Evolutionary conservation across 352 stramenopile genomes (phyloP).

Genomic region (Globisporangium echinulatum): DNA sequence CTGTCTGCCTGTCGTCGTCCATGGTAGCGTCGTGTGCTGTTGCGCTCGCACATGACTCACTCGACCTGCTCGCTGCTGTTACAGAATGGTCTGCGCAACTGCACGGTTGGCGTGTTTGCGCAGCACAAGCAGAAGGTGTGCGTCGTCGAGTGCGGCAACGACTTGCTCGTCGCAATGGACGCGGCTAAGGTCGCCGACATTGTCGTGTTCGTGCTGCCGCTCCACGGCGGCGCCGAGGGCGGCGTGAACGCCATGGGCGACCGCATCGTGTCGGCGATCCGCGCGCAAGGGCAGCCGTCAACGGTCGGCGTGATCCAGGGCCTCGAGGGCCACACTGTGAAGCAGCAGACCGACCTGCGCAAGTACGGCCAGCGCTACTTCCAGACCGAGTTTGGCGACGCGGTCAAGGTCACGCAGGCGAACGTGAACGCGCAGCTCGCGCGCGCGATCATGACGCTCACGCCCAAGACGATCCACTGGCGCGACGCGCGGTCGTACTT

Average conservation of each 20-base stretch:
- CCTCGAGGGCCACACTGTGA: slow-evolving; percentile 62
- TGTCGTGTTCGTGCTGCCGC: slow-evolving; percentile 70
- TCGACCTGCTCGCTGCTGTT: too few relatives aligned
- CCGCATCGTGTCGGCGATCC: slow-evolving; percentile 88
- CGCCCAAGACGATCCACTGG: slow-evolving; percentile 85
- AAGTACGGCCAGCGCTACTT: slow-evolving; percentile 89
- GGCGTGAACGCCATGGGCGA: slow-evolving; percentile 85
- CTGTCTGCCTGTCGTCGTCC: too few relatives aligned
- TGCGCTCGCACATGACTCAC: too few relatives aligned
- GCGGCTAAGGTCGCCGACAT: slow-evolving; percentile 83
- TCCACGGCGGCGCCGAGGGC: slow-evolving; percentile 73
- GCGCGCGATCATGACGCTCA: slow-evolving; percentile 74
- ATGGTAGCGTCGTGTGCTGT: too few relatives aligned
- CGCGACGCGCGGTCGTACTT: slow-evolving; percentile 85
- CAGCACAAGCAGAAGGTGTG: slow-evolving; percentile 89
- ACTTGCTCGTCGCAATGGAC: slow-evolving; percentile 79
- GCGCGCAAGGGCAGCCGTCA: slow-evolving; percentile 89
- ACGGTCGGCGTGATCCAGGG: slow-evolving; percentile 83
- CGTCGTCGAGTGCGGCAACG: slow-evolving; percentile 76
- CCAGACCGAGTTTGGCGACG: slow-evolving; percentile 83
- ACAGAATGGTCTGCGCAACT: slow-evolving; percentile 48
- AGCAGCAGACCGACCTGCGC: slow-evolving; percentile 69
- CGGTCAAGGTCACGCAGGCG: slow-evolving; percentile 68
- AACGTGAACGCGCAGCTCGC: slow-evolving; percentile 78
- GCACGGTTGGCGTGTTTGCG: slow-evolving; percentile 58